Percentiles rank a stretch among this genome's conserved stretches.
These are phyloP conservation scores for Nemania serpens DNA, from an alignment of 2,329 filamentous ascomycete genomes.

Conservation along the genomic window DNA sequence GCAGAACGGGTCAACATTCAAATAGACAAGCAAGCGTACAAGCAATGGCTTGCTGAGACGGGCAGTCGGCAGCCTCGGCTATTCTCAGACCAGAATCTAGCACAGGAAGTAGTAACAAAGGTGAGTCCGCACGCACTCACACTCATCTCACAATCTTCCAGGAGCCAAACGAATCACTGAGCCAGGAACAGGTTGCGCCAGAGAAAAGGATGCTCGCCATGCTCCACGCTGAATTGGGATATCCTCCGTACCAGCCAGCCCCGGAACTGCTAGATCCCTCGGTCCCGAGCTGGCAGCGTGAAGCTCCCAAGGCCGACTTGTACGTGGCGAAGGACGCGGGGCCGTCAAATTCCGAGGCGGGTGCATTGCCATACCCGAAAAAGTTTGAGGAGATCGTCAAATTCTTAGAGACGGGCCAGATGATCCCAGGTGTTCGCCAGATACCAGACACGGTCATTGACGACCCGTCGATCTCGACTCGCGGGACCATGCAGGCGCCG, in stretches of 20 bases:
- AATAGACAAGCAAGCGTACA: conserved; percentile 36
- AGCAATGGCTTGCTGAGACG: conserved; percentile 34
- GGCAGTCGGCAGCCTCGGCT: conserved; percentile 28
- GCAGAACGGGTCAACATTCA: conserved; percentile 37
- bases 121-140: conserved; percentile 20
- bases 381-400: conserved; percentile 77
- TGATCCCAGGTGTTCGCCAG: conserved; percentile 75
- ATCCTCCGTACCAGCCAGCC: conserved; percentile 7
- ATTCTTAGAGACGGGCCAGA: conserved; percentile 71
- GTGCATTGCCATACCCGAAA: conserved; percentile 64
- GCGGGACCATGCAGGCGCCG: conserved; percentile 38
- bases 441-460: conserved; percentile 72
- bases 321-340: conserved; percentile 36
- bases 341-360: conserved; percentile 36
- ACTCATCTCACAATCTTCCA: neutral
- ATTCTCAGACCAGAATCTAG: conserved; percentile 35
- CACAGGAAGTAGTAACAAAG: conserved; percentile 29
- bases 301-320: conserved; percentile 41
- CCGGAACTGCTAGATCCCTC: conserved; percentile 18
- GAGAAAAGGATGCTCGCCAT: conserved; percentile 25
- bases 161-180: conserved; percentile 5
- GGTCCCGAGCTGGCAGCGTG: conserved; percentile 41
- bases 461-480: conserved; percentile 53
- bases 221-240: conserved; percentile 21
- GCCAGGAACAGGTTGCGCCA: conserved; percentile 12